A percentile compares a stretch with the other conserved stretches of the same genome.
Conservation (phyloP, 176 grass and related monocot genomes). For the Themeda triandra region DNA sequence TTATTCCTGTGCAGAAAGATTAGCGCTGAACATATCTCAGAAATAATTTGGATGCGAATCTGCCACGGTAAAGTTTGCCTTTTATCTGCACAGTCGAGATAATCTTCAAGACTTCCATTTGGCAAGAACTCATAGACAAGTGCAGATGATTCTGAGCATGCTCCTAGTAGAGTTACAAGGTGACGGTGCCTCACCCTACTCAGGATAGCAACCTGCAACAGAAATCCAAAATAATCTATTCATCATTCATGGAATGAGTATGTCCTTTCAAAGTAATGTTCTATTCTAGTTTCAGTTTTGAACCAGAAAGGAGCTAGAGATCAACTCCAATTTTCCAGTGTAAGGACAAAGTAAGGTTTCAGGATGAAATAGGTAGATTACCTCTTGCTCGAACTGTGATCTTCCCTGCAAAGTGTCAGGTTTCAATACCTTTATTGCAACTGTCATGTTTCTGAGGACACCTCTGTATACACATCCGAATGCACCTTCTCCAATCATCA, state of each 20-base stretch:
- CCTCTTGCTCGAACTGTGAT: constrained; percentile 49
- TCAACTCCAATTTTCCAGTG: background rate
- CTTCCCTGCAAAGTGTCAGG: constrained; percentile 38
- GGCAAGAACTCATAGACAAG: constrained; percentile 47
- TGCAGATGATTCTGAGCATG: constrained; percentile 31
- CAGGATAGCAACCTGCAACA: constrained; percentile 39
- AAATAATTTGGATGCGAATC: constrained; percentile 27
- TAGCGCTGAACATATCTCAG: constrained; percentile 43
- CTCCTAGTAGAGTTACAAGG: constrained; percentile 42
- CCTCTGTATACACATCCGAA: constrained; percentile 44
- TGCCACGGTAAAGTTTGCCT: constrained; percentile 32
- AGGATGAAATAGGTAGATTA: background rate
- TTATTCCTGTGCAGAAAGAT: constrained; percentile 46
- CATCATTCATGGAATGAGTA: background rate
- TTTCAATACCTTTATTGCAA: constrained; percentile 48
- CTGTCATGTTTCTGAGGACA: constrained; percentile 39
- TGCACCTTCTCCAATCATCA: constrained; percentile 47
- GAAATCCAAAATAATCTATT: constrained; percentile 18
- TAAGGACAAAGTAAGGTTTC: background rate
- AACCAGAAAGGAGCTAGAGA: background rate
- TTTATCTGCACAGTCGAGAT: constrained; percentile 36
- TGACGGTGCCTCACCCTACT: constrained; percentile 48
- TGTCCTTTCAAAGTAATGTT: background rate
- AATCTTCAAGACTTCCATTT: constrained; percentile 49
- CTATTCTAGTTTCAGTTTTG: background rate